Evolutionary conservation across 306 rosid genomes (phyloP).

Genomic region (Coriaria nepalensis): DNA sequence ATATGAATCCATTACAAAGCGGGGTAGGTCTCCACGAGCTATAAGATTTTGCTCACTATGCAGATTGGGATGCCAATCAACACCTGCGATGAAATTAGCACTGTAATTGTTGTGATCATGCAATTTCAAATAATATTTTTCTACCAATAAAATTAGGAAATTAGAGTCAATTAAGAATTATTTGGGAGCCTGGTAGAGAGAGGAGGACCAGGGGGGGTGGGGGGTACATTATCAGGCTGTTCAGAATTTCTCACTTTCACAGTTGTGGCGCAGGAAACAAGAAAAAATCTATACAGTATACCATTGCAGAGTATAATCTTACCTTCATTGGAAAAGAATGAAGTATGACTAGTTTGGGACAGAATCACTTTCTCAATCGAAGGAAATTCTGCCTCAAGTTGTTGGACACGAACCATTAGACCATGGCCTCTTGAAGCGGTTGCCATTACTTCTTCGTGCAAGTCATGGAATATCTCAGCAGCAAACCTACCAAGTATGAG

Average conservation of each 20-base stretch:
- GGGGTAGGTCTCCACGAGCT: slow-evolving; percentile 75
- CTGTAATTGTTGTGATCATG: neutral
- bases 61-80: slow-evolving; percentile 84
- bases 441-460: slow-evolving; percentile 91
- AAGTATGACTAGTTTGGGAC: slow-evolving; percentile 50
- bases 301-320: slow-evolving; percentile 16
- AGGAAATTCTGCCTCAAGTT: slow-evolving; percentile 94
- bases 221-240: too few species aligned
- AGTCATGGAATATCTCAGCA: slow-evolving; percentile 82
- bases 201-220: too few species aligned
- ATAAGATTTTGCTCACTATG: slow-evolving; percentile 49
- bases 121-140: slow-evolving; percentile 5
- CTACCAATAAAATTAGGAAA: too few species aligned
- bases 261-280: too few species aligned
- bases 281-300: slow-evolving; percentile 7
- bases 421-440: slow-evolving; percentile 81
- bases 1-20: slow-evolving; percentile 90
- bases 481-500: slow-evolving; percentile 53
- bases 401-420: slow-evolving; percentile 77
- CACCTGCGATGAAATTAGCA: slow-evolving; percentile 43
- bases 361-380: slow-evolving; percentile 65
- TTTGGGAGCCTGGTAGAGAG: too few species aligned
- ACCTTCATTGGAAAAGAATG: slow-evolving; percentile 62
- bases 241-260: too few species aligned
- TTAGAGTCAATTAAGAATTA: too few species aligned